Base-by-base conservation (phyloP, 2,329 filamentous ascomycete species). In the Dactylellina drechsleri region DNA sequence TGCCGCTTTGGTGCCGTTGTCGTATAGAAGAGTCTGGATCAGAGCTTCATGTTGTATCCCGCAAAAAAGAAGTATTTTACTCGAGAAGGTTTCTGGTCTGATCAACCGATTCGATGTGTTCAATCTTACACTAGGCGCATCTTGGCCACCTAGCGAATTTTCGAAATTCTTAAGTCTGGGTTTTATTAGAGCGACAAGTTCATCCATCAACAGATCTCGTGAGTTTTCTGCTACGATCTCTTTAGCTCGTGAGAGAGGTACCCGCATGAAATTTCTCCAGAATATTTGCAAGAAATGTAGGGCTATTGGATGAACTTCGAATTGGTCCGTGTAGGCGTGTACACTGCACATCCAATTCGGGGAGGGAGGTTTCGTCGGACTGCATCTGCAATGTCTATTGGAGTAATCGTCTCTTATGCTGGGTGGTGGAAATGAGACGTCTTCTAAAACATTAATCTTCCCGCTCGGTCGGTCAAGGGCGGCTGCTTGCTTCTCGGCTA, bases 91-190 rank as follows among this genome's bases (percentile, higher is more conserved):
- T 20, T 71, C 66, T 28, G 66, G 66, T 4, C 66, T 41, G 28
- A 71, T 58, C 7, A 71, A 41, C n/a, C 58, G 60, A 18, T 71
- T 71, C n/a, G 59, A 64, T 15, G 66, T 71, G 49, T 59, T 58
- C 16, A 71, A 16, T 15, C 66, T 26, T 1, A 70, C 47, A 4
- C 56, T 56, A 1, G 43, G 31, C 10, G 50, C 52, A 1, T 20
- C 40, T 23, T 64, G 57, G 10, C 56, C 26, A 2, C 52, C 20
- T n/a, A 59, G 45, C 23, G 66, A 58, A 15, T 52, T 58, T 47
- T 71, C 66, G 36, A 71, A 71, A 10, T 71, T 45, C 12, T 54
- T 57, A 1, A 71, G 45, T 26, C 65, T 71, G 4, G 66, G 66
- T 18, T 71, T 71, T 4, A 71, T 64, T 20, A 71, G 59, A 2